A percentile compares a stretch with the other conserved stretches of the same genome.
phyloP scores from a whole-genome alignment of 768 basidiomycete species.

The Mrakia gelida region DNA sequence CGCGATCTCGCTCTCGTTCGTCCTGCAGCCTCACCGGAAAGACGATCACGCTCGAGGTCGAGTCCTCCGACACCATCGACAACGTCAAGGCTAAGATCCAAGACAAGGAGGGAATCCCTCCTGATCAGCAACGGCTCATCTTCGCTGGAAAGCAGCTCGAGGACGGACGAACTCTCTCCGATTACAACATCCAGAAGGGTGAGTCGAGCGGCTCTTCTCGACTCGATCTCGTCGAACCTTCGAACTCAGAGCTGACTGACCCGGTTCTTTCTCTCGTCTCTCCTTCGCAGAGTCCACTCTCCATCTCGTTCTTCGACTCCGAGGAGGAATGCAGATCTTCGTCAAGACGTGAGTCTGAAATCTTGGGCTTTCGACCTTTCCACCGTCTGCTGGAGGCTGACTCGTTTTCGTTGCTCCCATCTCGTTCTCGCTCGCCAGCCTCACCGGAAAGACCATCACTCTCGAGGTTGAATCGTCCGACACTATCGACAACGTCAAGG shows the following conservation, averaged over 20 bases:
- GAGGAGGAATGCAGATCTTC: slow-evolving; percentile 72
- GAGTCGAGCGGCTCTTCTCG: slow-evolving; percentile 61
- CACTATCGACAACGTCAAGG: slow-evolving; percentile 52
- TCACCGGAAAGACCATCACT: slow-evolving; percentile 47
- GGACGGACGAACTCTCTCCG: slow-evolving; percentile 82
- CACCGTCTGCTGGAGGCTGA: neutral
- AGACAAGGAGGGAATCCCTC: slow-evolving; percentile 59
- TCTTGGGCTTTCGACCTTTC: too few relatives aligned
- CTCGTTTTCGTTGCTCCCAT: neutral
- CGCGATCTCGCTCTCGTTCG: neutral
- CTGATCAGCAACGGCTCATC: slow-evolving; percentile 84
- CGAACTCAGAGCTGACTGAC: neutral
- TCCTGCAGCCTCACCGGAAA: slow-evolving; percentile 45
- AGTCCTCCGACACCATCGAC: slow-evolving; percentile 52
- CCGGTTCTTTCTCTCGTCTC: neutral
- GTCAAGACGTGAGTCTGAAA: slow-evolving; percentile 22
- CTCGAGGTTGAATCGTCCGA: slow-evolving; percentile 61
- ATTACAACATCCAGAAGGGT: slow-evolving; percentile 83
- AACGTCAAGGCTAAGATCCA: slow-evolving; percentile 48
- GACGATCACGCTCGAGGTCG: slow-evolving; percentile 64
- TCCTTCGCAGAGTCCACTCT: slow-evolving; percentile 41
- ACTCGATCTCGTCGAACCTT: neutral
- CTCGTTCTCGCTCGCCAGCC: slow-evolving; percentile 5
- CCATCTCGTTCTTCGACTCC: slow-evolving; percentile 66
- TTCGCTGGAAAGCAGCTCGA: slow-evolving; percentile 91